A percentile compares a stretch with the other conserved stretches of the same genome.
Evolutionary conservation across 2,329 filamentous ascomycete species (phyloP).

Genomic region (Cercospora citrullina): DNA sequence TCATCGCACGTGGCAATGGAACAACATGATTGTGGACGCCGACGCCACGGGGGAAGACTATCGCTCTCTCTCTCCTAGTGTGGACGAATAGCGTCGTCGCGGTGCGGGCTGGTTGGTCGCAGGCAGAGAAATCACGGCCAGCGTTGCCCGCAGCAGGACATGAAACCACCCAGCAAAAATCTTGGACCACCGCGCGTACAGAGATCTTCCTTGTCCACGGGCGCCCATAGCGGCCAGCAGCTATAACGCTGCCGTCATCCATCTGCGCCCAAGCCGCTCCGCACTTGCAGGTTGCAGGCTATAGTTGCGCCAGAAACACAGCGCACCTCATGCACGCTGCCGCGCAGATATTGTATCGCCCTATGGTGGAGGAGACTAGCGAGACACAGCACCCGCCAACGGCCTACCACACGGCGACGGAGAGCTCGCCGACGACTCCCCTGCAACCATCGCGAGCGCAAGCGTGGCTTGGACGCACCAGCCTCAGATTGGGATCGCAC

Average conservation of each 20-base stretch:
- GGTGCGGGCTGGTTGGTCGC: not conserved
- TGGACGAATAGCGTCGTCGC: not conserved
- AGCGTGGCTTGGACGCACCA: constrained; percentile 22
- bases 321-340: not conserved
- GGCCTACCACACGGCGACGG: constrained; percentile 3
- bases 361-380: constrained; percentile 5
- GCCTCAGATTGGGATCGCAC: constrained; percentile 25
- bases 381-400: not conserved
- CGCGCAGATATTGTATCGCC: not conserved
- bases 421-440: constrained; percentile 8
- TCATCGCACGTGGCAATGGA: not conserved
- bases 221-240: constrained; percentile 3
- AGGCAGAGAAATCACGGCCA: not conserved
- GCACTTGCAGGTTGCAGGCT: not conserved
- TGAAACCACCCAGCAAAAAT: not conserved
- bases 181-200: not conserved
- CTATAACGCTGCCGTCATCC: constrained; percentile 8
- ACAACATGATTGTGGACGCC: not conserved
- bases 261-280: not conserved
- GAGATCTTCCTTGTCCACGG: not conserved
- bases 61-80: not conserved
- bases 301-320: not conserved
- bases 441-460: constrained; percentile 11
- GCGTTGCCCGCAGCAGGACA: not conserved
- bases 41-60: not conserved